Conservation (phyloP, 768 basidiomycete genomes). For the Tylopilus plumbeoviolaceoides region DNA sequence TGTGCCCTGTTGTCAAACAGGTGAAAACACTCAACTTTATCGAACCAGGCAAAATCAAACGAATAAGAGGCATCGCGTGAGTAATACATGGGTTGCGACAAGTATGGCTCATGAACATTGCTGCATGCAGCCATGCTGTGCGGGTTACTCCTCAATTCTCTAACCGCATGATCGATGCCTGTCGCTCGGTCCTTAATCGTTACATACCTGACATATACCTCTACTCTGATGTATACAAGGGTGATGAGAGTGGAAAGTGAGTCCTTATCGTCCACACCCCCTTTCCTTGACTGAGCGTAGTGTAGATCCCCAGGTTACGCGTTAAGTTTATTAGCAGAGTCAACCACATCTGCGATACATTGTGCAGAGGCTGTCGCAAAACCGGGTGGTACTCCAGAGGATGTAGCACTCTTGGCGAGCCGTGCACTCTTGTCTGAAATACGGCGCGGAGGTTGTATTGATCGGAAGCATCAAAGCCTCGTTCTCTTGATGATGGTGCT, state of each 20-base stretch:
- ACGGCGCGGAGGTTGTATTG: slow-evolving; percentile 81
- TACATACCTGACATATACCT: slow-evolving; percentile 98
- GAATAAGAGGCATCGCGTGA: slow-evolving; percentile 93
- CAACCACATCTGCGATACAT: slow-evolving; percentile 85
- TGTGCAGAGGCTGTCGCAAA: slow-evolving; percentile 83
- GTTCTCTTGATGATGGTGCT: slow-evolving; percentile 89
- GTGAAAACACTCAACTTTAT: slow-evolving; percentile 92
- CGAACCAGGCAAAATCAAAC: slow-evolving; percentile 85
- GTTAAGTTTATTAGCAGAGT: slow-evolving; percentile 84
- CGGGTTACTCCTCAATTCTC: slow-evolving; percentile 97
- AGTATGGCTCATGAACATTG: neutral
- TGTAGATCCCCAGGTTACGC: slow-evolving; percentile 94
- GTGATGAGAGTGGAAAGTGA: slow-evolving; percentile 94
- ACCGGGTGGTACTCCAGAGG: slow-evolving; percentile 86
- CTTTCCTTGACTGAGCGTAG: neutral
- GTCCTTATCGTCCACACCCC: slow-evolving; percentile 27
- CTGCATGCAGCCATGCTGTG: slow-evolving; percentile 75
- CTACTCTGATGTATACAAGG: slow-evolving; percentile 97
- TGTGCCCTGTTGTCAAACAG: slow-evolving; percentile 89
- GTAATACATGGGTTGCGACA: slow-evolving; percentile 30
- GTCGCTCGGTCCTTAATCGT: slow-evolving; percentile 88
- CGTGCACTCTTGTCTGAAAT: slow-evolving; percentile 78
- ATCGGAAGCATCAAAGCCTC: slow-evolving; percentile 82
- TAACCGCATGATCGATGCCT: slow-evolving; percentile 94
- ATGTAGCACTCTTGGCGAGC: slow-evolving; percentile 81